phyloP scores from a whole-genome alignment of 73 alveolate species.

The Urostyla sp. region DNA sequence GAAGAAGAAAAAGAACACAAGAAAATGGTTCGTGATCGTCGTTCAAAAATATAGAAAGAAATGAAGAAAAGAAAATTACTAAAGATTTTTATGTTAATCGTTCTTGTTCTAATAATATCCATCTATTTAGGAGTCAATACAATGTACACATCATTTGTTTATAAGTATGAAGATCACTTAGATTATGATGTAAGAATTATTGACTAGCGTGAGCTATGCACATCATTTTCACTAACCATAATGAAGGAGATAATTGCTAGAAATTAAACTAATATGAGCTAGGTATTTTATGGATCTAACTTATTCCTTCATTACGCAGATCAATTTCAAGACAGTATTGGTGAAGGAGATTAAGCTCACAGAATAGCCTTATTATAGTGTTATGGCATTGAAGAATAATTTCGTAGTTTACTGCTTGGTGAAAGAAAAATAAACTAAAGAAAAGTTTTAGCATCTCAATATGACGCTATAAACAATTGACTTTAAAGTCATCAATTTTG shows the following conservation, averaged over 20 bases:
- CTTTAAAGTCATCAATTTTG: background rate
- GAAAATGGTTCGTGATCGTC: background rate
- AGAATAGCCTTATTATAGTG: slow-evolving; percentile 5
- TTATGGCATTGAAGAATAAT: slow-evolving; percentile 15
- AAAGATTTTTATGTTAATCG: background rate
- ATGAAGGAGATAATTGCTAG: slow-evolving; percentile 48
- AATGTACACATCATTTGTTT: slow-evolving; percentile 36
- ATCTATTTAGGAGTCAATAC: slow-evolving; percentile 48
- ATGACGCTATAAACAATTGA: background rate
- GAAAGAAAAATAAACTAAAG: background rate
- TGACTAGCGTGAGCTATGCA: slow-evolving; percentile 22
- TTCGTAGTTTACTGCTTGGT: slow-evolving; percentile 1
- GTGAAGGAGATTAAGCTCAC: background rate
- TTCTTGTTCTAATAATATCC: slow-evolving; percentile 11
- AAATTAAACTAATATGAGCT: background rate
- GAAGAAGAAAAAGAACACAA: slow-evolving; percentile 33
- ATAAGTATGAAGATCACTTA: slow-evolving; percentile 35
- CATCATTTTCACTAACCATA: slow-evolving; percentile 14
- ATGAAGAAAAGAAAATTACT: slow-evolving; percentile 18
- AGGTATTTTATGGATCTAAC: background rate
- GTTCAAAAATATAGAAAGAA: background rate
- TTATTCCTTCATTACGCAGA: background rate
- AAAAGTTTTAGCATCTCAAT: background rate
- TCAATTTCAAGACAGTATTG: background rate
- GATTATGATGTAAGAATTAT: slow-evolving; percentile 31